Percentiles rank a stretch among this genome's conserved stretches.
Evolutionary conservation across 2,329 filamentous ascomycete genomes (phyloP).

Genomic region (Beauveria australis): DNA sequence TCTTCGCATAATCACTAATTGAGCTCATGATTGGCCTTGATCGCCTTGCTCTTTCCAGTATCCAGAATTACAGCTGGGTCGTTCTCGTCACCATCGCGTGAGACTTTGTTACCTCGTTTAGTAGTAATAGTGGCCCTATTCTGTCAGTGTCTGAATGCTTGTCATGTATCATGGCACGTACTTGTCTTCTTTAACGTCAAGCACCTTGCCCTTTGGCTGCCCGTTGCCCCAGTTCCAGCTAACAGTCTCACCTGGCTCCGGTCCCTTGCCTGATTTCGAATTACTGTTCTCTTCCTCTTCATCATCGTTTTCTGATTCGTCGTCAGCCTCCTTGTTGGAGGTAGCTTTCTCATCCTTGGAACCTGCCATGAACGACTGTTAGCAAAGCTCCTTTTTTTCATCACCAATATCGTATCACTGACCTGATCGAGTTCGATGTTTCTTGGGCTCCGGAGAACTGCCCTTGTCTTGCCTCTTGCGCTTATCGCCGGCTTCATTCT

Average conservation of each 20-base stretch:
- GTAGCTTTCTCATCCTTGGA: not conserved
- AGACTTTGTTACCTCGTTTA: constrained; percentile 33
- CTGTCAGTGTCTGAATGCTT: not conserved
- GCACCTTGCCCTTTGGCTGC: constrained; percentile 34
- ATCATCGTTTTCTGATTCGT: constrained; percentile 11
- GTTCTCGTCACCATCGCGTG: constrained; percentile 29
- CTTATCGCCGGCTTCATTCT: constrained; percentile 20
- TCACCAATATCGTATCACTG: constrained; percentile 13
- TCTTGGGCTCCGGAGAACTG: constrained; percentile 23
- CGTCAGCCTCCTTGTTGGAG: constrained; percentile 12
- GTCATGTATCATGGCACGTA: not conserved
- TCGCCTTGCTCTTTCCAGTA: constrained; percentile 33
- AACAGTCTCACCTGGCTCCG: constrained; percentile 33
- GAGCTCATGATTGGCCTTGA: constrained; percentile 33
- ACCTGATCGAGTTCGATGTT: constrained; percentile 22
- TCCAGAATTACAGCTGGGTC: constrained; percentile 37
- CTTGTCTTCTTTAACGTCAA: constrained; percentile 30
- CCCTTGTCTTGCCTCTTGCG: constrained; percentile 17
- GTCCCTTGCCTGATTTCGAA: constrained; percentile 21
- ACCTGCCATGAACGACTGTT: not conserved
- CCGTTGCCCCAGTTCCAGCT: constrained; percentile 39
- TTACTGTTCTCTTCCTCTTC: constrained; percentile 15
- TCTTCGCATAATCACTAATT: constrained; percentile 17
- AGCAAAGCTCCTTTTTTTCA: constrained; percentile 11
- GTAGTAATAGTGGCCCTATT: constrained; percentile 30